These are phyloP conservation scores for Tremella fuciformis DNA, from an alignment of 768 basidiomycete genomes.

Conservation along the genomic window DNA sequence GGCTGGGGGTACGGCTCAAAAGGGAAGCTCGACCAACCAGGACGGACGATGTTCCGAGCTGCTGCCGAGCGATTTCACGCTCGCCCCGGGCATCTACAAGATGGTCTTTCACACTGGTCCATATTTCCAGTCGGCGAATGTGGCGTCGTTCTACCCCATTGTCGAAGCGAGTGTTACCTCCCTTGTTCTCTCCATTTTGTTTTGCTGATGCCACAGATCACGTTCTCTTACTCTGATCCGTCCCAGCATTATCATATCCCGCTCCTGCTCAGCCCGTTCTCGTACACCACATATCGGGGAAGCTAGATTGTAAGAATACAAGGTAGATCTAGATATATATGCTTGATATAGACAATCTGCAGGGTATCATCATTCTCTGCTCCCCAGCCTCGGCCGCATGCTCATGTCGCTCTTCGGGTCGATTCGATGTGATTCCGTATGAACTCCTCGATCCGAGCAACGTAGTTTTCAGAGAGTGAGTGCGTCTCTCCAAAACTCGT, in stretches of 20 bases:
- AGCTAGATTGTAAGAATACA: conserved; percentile 53
- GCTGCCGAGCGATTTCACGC: conserved; percentile 59
- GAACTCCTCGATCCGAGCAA: conserved; percentile 45
- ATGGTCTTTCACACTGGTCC: conserved; percentile 77
- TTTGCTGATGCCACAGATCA: conserved; percentile 58
- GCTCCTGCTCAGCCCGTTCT: conserved; percentile 84
- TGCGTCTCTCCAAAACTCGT: conserved; percentile 37
- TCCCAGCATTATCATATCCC: conserved; percentile 87
- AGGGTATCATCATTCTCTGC: too few relatives aligned
- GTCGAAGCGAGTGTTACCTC: conserved; percentile 66
- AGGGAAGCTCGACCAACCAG: conserved; percentile 64
- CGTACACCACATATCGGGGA: conserved; percentile 89
- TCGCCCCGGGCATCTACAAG: conserved; percentile 71
- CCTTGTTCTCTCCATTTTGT: neutral
- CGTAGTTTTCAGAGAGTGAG: conserved; percentile 37
- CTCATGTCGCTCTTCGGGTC: neutral
- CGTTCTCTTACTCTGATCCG: conserved; percentile 69
- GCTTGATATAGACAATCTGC: too few relatives aligned
- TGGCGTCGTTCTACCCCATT: conserved; percentile 81
- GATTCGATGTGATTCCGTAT: conserved; percentile 13
- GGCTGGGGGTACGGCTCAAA: neutral
- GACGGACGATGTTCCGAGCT: conserved; percentile 81
- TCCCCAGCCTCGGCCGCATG: too few relatives aligned
- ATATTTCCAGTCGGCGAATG: conserved; percentile 67
- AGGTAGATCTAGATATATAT: too few relatives aligned